These are phyloP conservation scores for Starmerella etchellsii DNA, from an alignment of 805 yeast species.

Conservation along the genomic window DNA sequence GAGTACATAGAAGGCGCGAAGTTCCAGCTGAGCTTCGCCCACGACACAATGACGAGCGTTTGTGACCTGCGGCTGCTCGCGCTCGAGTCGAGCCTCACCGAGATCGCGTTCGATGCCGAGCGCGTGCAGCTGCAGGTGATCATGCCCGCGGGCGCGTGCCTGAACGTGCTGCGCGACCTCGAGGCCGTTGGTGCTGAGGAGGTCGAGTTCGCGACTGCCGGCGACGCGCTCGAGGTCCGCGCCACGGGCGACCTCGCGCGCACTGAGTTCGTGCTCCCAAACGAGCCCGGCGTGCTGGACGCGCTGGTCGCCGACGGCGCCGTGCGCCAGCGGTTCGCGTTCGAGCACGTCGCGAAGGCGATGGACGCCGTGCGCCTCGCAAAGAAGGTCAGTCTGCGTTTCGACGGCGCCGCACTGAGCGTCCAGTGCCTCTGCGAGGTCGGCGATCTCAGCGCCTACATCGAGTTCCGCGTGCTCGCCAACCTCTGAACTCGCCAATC, in stretches of 20 bases:
- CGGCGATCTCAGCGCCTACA: conserved; percentile 22
- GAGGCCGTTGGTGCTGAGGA: conserved; percentile 34
- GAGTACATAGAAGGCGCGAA: conserved; percentile 41
- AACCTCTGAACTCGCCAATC: neutral
- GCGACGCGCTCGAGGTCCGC: conserved; percentile 40
- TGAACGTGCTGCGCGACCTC: conserved; percentile 43
- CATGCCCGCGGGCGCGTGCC: conserved; percentile 40
- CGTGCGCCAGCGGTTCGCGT: conserved; percentile 33
- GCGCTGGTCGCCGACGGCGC: conserved; percentile 33
- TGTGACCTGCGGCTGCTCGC: conserved; percentile 42
- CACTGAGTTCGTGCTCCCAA: conserved; percentile 55
- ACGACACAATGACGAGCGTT: conserved; percentile 34
- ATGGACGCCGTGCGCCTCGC: conserved; percentile 39
- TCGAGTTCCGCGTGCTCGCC: conserved; percentile 24
- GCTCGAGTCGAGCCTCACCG: conserved; percentile 22
- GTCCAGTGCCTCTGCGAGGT: conserved; percentile 34
- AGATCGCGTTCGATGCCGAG: conserved; percentile 34
- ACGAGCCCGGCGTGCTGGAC: conserved; percentile 48
- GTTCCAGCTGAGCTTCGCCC: conserved; percentile 15
- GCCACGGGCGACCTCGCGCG: conserved; percentile 65
- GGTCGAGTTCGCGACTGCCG: conserved; percentile 7
- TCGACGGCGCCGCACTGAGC: conserved; percentile 40
- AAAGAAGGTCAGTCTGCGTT: conserved; percentile 40
- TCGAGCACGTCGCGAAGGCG: conserved; percentile 36
- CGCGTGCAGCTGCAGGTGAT: conserved; percentile 39